Base-by-base conservation (phyloP, 768 basidiomycete species). In the Boletus insuetus region DNA sequence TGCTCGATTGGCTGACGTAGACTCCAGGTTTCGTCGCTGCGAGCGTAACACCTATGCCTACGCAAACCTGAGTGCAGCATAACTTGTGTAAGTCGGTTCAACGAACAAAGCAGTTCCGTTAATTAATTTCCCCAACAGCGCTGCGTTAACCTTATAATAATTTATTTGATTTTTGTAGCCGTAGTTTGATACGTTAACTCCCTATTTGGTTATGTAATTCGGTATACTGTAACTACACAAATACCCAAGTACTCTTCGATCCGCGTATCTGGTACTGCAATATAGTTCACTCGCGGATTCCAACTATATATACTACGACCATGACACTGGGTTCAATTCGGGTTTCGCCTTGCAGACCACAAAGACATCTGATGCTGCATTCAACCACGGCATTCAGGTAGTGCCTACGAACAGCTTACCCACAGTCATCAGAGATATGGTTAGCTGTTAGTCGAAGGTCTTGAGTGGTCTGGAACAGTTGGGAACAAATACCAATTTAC, bases 241-340 rank as follows among this genome's bases (percentile, higher is more conserved):
- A 26, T 26, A 26, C 26, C 29, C 29, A 29, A 29, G 26, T 9
- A 29, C 29, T 29, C 9, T 29, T 29, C 29, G 9, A 29, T 29
- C 9, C 8, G 26, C 26, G 26, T 9, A 9, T 26, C 26, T 26
- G 26, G 26, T 26, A 40, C 14, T 34, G 20, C 5, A 20, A 39
- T 17, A 6, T 4, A 26, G 31, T 37, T 41, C 43, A 58, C 71
- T 55, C 49, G 68, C 71, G 61, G 45, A 67, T 49, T 39, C 67
- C 68, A 50, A 68, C 40, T 53, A 74, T 60, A 51, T 75, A 71
- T 16, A 73, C 64, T 11, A 67, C 22, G 17, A 70, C 47, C 56
- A 66, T 29, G 22, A 17, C 34, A 37, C 35, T 29, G 29, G 29
- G 20, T 10, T n/a, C 12, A 4, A 4, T 40, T 62, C 49, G 62